Percentiles rank a stretch among this genome's conserved stretches.
These are phyloP conservation scores for Chloris gayana DNA, from an alignment of 176 grass and related monocot species.

Conservation along the genomic window DNA sequence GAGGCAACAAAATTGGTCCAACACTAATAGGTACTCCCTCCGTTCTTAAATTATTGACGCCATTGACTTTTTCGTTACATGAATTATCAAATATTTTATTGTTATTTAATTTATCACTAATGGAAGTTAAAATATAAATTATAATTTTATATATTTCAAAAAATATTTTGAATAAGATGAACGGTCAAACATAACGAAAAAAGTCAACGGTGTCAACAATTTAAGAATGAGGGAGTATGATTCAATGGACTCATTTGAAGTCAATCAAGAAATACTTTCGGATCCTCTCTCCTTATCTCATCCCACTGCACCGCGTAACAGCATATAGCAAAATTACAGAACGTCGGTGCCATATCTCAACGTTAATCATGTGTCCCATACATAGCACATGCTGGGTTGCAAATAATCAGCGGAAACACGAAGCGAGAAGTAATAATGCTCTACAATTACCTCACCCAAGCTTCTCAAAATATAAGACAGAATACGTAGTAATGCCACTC, in stretches of 20 bases:
- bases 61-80: too few species aligned
- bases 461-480: constrained; percentile 90
- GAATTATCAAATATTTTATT: too few species aligned
- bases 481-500: constrained; percentile 77
- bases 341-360: neutral
- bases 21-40: neutral
- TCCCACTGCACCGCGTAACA: neutral
- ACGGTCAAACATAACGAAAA: too few species aligned
- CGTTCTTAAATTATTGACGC: too few species aligned
- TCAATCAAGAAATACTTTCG: neutral
- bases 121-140: too few species aligned
- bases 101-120: too few species aligned
- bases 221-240: too few species aligned
- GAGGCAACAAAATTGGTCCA: neutral
- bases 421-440: constrained; percentile 1
- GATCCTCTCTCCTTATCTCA: neutral
- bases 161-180: too few species aligned
- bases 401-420: constrained; percentile 18
- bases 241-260: neutral
- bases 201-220: too few species aligned
- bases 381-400: neutral
- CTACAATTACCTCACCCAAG: constrained; percentile 73
- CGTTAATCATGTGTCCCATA: neutral
- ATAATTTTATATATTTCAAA: too few species aligned
- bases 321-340: neutral